Evolutionary conservation across 176 grass and related monocot species (phyloP).

Genomic region (Chrysopogon serrulatus): DNA sequence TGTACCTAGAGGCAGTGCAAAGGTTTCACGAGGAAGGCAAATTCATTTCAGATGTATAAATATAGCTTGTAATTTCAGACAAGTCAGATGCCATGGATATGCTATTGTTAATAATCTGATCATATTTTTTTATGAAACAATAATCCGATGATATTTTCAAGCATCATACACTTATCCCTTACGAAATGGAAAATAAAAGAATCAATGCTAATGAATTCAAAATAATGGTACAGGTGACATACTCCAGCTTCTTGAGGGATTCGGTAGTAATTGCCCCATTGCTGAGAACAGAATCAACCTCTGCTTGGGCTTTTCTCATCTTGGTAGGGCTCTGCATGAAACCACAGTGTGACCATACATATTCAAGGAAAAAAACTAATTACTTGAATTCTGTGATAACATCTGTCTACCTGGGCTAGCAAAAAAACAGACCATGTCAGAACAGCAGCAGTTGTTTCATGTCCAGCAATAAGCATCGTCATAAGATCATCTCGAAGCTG

Average conservation of each 20-base stretch:
- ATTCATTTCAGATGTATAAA: neutral
- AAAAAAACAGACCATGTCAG: conserved; percentile 90
- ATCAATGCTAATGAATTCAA: conserved; percentile 7
- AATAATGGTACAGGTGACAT: conserved; percentile 33
- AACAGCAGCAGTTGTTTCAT: conserved; percentile 99
- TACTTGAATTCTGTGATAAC: neutral
- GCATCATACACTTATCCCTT: neutral
- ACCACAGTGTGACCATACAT: neutral
- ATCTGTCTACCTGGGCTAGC: conserved; percentile 63
- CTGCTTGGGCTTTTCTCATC: conserved; percentile 93
- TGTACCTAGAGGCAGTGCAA: conserved; percentile 56
- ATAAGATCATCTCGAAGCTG: conserved; percentile 98
- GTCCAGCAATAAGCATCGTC: conserved; percentile 99
- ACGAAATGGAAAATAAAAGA: neutral
- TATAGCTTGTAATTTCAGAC: neutral
- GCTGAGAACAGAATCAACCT: conserved; percentile 77
- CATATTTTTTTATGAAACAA: neutral
- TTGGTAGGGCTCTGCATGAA: conserved; percentile 71
- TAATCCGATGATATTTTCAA: neutral
- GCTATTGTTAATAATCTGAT: neutral
- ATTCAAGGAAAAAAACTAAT: neutral
- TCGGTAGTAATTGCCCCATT: conserved; percentile 54
- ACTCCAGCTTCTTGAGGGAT: conserved; percentile 71
- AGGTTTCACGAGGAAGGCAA: conserved; percentile 2
- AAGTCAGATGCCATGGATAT: neutral